A percentile compares a stretch with the other conserved stretches of the same genome.
These are phyloP conservation scores for Curvularia verruculosa DNA, from an alignment of 2,329 filamentous ascomycete species.

Conservation along the genomic window DNA sequence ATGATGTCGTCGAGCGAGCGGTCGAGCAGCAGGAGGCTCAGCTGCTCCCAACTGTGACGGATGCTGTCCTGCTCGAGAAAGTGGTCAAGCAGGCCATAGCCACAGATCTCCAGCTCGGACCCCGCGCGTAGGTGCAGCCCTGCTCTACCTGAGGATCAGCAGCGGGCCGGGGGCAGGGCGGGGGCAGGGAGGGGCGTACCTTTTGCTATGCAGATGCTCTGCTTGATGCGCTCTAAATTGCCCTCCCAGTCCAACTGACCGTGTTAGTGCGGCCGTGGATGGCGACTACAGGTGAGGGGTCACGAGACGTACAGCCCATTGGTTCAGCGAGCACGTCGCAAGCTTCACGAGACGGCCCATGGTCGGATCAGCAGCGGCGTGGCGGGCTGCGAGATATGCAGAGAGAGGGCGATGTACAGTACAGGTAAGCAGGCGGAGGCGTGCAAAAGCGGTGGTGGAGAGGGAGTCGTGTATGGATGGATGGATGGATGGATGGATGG, in stretches of 20 bases:
- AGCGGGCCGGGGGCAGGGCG: background rate
- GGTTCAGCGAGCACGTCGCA: slow-evolving; percentile 41
- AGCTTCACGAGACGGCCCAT: slow-evolving; percentile 34
- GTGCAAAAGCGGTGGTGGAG: background rate
- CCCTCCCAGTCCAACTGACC: slow-evolving; percentile 53
- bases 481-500: background rate
- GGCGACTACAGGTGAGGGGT: background rate
- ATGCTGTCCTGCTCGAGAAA: slow-evolving; percentile 44
- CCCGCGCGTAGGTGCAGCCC: slow-evolving; percentile 5
- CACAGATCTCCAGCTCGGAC: slow-evolving; percentile 36
- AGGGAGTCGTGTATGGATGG: background rate
- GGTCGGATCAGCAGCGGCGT: background rate
- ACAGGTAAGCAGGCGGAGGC: background rate
- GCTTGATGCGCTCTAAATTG: slow-evolving; percentile 67
- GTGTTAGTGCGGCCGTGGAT: background rate
- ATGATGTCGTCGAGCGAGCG: slow-evolving; percentile 66
- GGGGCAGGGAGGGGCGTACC: background rate
- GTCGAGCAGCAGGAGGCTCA: slow-evolving; percentile 66
- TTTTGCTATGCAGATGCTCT: slow-evolving; percentile 57
- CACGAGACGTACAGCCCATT: slow-evolving; percentile 24
- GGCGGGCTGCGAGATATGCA: background rate
- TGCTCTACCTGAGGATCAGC: background rate
- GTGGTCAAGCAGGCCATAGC: slow-evolving; percentile 63
- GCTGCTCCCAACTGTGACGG: slow-evolving; percentile 60
- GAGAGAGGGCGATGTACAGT: background rate